Evolutionary conservation across 495 filamentous ascomycete species (phyloP).

Genomic region (Hypoxylon perforatum): DNA sequence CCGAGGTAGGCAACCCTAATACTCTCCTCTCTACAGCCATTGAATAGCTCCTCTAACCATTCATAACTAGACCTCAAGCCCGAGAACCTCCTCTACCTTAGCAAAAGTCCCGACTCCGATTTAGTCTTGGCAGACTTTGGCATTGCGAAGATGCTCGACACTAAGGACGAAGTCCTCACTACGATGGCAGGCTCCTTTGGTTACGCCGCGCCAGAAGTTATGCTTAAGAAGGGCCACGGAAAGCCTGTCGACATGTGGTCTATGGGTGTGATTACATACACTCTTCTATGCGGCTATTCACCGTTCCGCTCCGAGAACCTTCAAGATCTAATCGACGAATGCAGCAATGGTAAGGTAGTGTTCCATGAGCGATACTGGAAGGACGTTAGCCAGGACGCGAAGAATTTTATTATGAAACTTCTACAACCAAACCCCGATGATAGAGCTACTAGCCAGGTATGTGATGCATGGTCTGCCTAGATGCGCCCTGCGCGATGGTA

Average conservation of each 20-base stretch:
- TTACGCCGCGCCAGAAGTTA: conserved; percentile 97
- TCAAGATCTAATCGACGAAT: conserved; percentile 94
- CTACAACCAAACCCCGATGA: conserved; percentile 82
- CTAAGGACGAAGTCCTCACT: conserved; percentile 86
- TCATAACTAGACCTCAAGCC: conserved; percentile 85
- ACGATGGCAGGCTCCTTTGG: conserved; percentile 99
- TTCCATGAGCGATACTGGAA: conserved; percentile 99
- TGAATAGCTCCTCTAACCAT: conserved; percentile 8
- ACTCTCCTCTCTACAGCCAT: background rate
- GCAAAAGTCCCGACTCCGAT: conserved; percentile 76
- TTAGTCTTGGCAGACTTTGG: conserved; percentile 97
- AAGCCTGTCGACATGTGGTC: conserved; percentile 99
- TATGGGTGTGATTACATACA: conserved; percentile 98
- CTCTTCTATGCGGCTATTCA: conserved; percentile 98
- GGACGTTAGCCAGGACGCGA: conserved; percentile 95
- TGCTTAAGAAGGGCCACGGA: conserved; percentile 96
- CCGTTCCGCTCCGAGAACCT: conserved; percentile 96
- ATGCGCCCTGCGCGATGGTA: background rate
- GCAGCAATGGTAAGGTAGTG: conserved; percentile 84
- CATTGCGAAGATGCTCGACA: conserved; percentile 98
- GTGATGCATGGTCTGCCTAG: conserved; percentile 24
- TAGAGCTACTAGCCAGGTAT: conserved; percentile 80
- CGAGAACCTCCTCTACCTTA: conserved; percentile 96
- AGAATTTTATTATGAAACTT: conserved; percentile 88
- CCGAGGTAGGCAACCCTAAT: conserved; percentile 70